These are phyloP conservation scores for Selaginella moellendorffii DNA, from an alignment of 75 land plant species.

Conservation along the genomic window DNA sequence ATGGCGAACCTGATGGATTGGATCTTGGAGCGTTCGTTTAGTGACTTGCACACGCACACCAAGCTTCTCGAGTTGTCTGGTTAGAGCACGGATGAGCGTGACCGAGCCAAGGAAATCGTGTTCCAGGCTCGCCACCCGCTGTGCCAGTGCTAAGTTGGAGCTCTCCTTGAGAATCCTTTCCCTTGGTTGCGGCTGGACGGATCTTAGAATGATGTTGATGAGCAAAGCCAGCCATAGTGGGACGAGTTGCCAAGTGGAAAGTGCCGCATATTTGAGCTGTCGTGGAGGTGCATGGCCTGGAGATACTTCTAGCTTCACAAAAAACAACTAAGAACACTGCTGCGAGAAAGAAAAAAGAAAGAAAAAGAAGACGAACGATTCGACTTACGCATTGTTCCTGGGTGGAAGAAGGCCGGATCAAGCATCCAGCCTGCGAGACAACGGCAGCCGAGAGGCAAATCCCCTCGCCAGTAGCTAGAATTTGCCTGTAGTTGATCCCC, in stretches of 20 bases:
- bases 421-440: too few relatives aligned
- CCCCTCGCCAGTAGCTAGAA: too few relatives aligned
- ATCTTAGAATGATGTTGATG: slow-evolving; percentile 34
- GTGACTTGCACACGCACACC: slow-evolving; percentile 80
- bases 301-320: too few relatives aligned
- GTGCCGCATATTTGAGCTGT: background rate
- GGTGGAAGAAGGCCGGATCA: too few relatives aligned
- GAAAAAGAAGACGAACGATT: too few relatives aligned
- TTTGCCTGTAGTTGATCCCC: too few relatives aligned
- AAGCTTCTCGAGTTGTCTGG: slow-evolving; percentile 81
- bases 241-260: slow-evolving; percentile 24
- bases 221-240: slow-evolving; percentile 37
- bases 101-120: slow-evolving; percentile 49
- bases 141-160: slow-evolving; percentile 29
- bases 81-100: slow-evolving; percentile 71
- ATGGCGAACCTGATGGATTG: slow-evolving; percentile 54
- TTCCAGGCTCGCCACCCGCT: slow-evolving; percentile 56
- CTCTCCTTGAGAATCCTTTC: slow-evolving; percentile 9
- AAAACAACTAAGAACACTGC: too few relatives aligned
- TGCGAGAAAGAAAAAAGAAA: too few relatives aligned
- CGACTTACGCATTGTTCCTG: too few relatives aligned
- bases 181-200: slow-evolving; percentile 36
- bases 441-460: too few relatives aligned
- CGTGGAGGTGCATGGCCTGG: too few relatives aligned
- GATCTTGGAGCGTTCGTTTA: slow-evolving; percentile 58